These are phyloP conservation scores for Malassezia brasiliensis DNA, from an alignment of 1,284 basidiomycete genomes.

Conservation along the genomic window DNA sequence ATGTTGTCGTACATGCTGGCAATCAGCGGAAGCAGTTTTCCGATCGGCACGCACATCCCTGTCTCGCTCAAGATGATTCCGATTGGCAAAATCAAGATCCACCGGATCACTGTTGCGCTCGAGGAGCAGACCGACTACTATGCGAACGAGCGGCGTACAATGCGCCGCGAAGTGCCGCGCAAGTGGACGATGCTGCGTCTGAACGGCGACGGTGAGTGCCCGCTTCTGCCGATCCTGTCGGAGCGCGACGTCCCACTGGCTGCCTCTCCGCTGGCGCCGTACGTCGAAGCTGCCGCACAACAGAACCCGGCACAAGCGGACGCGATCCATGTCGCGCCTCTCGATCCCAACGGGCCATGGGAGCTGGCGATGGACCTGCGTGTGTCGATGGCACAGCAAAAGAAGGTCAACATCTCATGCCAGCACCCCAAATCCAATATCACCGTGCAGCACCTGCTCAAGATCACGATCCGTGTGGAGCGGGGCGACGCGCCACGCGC, in stretches of 20 bases:
- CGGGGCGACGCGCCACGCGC: constrained; percentile 23
- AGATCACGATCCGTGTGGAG: constrained; percentile 75
- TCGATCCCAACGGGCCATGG: constrained; percentile 56
- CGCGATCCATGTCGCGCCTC: constrained; percentile 50
- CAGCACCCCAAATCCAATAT: constrained; percentile 74
- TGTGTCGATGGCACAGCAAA: constrained; percentile 41
- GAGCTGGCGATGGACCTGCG: constrained; percentile 50
- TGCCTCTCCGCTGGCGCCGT: constrained; percentile 50
- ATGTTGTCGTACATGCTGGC: constrained; percentile 73
- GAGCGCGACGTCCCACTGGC: constrained; percentile 50
- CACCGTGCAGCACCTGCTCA: constrained; percentile 66
- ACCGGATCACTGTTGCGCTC: constrained; percentile 65
- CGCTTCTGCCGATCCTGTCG: constrained; percentile 61
- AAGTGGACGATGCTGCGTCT: constrained; percentile 63
- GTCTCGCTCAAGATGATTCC: constrained; percentile 75
- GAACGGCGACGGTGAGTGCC: constrained; percentile 54
- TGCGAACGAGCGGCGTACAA: constrained; percentile 53
- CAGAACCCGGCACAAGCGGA: constrained; percentile 25
- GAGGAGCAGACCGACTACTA: constrained; percentile 60
- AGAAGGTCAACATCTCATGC: constrained; percentile 65
- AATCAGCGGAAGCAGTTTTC: constrained; percentile 58
- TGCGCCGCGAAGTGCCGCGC: constrained; percentile 63
- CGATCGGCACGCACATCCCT: constrained; percentile 70
- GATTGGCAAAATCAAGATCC: constrained; percentile 68
- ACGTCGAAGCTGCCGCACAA: constrained; percentile 28